Evolutionary conservation across 208 protist species (phyloP).

Genomic region (Herpetomonas tarakana): DNA sequence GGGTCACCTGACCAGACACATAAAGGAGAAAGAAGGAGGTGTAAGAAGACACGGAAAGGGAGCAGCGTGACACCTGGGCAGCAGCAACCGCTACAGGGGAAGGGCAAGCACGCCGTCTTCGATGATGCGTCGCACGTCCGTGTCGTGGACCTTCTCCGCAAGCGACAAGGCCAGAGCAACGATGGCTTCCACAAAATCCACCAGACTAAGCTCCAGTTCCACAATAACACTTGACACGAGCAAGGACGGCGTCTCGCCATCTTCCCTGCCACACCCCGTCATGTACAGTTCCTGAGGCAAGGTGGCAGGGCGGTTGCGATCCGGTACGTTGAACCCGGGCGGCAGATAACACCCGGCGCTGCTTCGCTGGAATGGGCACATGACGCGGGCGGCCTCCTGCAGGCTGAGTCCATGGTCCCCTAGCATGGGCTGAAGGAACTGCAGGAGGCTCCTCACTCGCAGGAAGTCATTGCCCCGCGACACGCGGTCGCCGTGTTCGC

Average conservation of each 20-base stretch:
- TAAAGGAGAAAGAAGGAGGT: neutral
- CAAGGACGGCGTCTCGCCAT: constrained; percentile 3
- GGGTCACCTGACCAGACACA: too few species aligned
- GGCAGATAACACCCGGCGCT: constrained; percentile 13
- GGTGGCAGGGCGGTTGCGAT: constrained; percentile 5
- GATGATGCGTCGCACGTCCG: constrained; percentile 2
- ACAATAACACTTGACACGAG: constrained; percentile 25
- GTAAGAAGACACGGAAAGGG: neutral
- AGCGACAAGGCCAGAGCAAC: constrained; percentile 27
- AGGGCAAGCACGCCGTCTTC: constrained; percentile 1
- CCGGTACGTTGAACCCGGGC: constrained; percentile 34
- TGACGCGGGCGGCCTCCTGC: constrained; percentile 8
- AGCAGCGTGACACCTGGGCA: neutral
- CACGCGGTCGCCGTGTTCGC: neutral
- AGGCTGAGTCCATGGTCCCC: constrained; percentile 13
- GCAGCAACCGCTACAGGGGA: neutral
- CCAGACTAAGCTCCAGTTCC: constrained; percentile 46
- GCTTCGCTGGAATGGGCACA: constrained; percentile 28
- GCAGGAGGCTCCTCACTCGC: constrained; percentile 17
- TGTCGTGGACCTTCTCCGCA: constrained; percentile 5
- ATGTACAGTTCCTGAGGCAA: constrained; percentile 32
- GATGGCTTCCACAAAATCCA: constrained; percentile 79
- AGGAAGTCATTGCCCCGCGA: constrained; percentile 1
- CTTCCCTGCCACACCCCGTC: constrained; percentile 22
- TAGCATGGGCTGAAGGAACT: constrained; percentile 13